Percentiles rank a stretch among this genome's conserved stretches.
phyloP scores from a whole-genome alignment of 2,329 filamentous ascomycete genomes.

The Colletotrichum spinosum region DNA sequence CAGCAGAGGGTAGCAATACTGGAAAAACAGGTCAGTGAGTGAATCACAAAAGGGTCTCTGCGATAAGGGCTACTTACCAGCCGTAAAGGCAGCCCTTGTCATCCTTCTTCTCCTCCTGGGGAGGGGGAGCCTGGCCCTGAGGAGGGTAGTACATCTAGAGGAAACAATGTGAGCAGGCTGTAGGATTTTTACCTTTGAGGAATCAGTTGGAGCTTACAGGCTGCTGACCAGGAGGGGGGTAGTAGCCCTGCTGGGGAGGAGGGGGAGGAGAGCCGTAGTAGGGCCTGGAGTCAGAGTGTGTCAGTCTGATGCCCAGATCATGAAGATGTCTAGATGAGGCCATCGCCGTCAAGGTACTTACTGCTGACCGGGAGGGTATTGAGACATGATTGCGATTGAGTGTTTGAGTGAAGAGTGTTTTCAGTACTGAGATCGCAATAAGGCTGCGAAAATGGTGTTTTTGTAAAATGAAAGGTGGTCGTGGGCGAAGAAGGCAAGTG shows the following conservation, averaged over 20 bases:
- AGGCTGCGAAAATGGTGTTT: slow-evolving; percentile 10
- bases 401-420: slow-evolving; percentile 9
- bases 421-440: slow-evolving; percentile 11
- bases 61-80: slow-evolving; percentile 44
- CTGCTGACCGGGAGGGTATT: slow-evolving; percentile 43
- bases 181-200: background rate
- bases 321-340: background rate
- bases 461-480: slow-evolving; percentile 10
- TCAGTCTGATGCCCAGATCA: slow-evolving; percentile 10
- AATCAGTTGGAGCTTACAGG: slow-evolving; percentile 25
- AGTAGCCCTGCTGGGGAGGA: slow-evolving; percentile 40
- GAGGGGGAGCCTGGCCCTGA: slow-evolving; percentile 46
- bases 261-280: slow-evolving; percentile 39
- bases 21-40: slow-evolving; percentile 9
- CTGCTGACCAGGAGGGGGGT: slow-evolving; percentile 38
- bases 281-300: slow-evolving; percentile 21
- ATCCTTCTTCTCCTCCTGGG: slow-evolving; percentile 53
- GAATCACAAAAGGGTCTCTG: background rate
- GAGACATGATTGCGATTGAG: slow-evolving; percentile 47
- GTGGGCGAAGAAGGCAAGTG: slow-evolving; percentile 18
- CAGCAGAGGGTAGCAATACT: slow-evolving; percentile 57
- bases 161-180: slow-evolving; percentile 9
- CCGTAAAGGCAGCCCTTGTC: slow-evolving; percentile 55
- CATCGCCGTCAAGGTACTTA: slow-evolving; percentile 7
- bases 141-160: slow-evolving; percentile 43